Base-by-base conservation (phyloP, 768 basidiomycete genomes). In the Suillus decipiens region DNA sequence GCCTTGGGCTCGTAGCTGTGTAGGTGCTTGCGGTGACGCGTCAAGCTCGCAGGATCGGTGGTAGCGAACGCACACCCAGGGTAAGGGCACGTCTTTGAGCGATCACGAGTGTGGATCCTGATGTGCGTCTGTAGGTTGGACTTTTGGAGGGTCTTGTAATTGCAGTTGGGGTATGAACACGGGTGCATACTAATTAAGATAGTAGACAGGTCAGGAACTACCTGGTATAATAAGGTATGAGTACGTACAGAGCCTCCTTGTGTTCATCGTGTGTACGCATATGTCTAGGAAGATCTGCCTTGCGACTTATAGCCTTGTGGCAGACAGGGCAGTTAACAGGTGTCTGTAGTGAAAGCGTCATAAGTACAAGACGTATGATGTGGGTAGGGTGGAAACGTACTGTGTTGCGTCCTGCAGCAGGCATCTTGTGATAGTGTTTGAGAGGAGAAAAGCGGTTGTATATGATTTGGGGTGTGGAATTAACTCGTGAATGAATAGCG, bases 211-310 rank as follows among this genome's bases (percentile, higher is more conserved):
- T 51, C 28, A 51, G 50, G 28, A 51, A 10, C 10, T 0, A 50
- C 71, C 37, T 69, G 56, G 5, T 1, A 57, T 33, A 12, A 34
- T 17, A 19, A 2, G 12, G 19, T 37, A 1, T 9, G 28, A 37
- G 5, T 1, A 68, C 76, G 39, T 41, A 77, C 76, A 68, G 14
- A 0, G 61, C 59, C 11, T 72, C 68, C 61, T 69, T 72, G 47
- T 74, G 63, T 1, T 43, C 7, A 7, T 64, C 57, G 36, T 77
- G 76, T 0, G 47, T 65, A 5, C 59, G 63, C 67, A 71, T 68
- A n/a, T 77, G 75, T 7, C 76, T 67, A 0, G 59, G 36, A 1
- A 77, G 60, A 48, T 75, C 76, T 19, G 70, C 63, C 59, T 61
- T 72, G 43, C 73, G 69, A 10, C 67, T 58, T 41, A 77, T 33